phyloP scores from a whole-genome alignment of 176 grass and related monocot genomes.

The Ensete glaucum region DNA sequence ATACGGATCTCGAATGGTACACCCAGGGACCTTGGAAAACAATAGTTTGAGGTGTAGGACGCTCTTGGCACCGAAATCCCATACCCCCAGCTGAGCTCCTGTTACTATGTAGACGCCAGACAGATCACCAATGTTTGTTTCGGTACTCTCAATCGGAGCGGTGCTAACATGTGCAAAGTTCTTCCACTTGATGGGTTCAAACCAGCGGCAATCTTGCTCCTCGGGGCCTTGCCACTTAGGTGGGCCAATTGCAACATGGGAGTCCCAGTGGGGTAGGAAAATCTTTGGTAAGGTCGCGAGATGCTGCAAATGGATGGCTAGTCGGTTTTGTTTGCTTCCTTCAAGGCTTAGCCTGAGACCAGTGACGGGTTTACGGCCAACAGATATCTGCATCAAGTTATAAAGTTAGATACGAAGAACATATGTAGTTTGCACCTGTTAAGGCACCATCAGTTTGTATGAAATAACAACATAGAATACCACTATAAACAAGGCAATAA shows the following conservation, averaged over 20 bases:
- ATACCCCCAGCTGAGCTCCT: constrained; percentile 90
- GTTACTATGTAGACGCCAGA: constrained; percentile 95
- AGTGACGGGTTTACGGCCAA: constrained; percentile 81
- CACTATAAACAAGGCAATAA: too few species aligned
- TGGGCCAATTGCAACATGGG: constrained; percentile 75
- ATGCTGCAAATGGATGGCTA: constrained; percentile 89
- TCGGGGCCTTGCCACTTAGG: constrained; percentile 97
- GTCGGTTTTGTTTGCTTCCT: constrained; percentile 79
- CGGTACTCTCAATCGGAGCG: constrained; percentile 74
- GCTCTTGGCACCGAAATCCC: constrained; percentile 88
- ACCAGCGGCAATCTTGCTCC: constrained; percentile 98
- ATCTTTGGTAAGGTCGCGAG: constrained; percentile 85
- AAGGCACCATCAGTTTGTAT: too few species aligned
- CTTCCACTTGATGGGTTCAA: constrained; percentile 95
- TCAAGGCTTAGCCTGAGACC: constrained; percentile 74
- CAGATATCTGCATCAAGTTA: constrained; percentile 57
- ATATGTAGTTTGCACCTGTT: too few species aligned
- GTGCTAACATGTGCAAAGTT: constrained; percentile 96
- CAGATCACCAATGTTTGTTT: constrained; percentile 79
- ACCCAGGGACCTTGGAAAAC: constrained; percentile 91
- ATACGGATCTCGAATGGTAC: constrained; percentile 95
- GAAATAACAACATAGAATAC: neutral
- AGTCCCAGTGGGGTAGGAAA: constrained; percentile 89
- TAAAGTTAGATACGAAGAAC: too few species aligned
- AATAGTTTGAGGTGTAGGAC: constrained; percentile 88